phyloP scores from a whole-genome alignment of 768 basidiomycete species.

The Pleurotus eryngii region DNA sequence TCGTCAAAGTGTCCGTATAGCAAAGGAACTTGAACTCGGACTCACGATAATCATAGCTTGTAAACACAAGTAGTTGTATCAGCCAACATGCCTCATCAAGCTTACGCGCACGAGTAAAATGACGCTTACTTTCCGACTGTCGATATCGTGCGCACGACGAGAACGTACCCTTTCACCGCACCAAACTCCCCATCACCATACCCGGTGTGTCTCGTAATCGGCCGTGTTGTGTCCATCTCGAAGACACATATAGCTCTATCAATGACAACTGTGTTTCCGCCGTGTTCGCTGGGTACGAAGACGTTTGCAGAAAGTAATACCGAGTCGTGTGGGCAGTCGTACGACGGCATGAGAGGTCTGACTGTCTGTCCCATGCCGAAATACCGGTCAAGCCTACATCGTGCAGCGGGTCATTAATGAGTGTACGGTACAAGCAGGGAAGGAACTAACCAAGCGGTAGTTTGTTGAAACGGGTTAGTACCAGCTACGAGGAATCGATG shows the following conservation, averaged over 20 bases:
- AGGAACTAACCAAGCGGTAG: slow-evolving; percentile 44
- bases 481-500: slow-evolving; percentile 36
- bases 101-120: neutral
- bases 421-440: neutral
- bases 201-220: slow-evolving; percentile 56
- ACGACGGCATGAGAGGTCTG: slow-evolving; percentile 62
- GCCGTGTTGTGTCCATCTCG: slow-evolving; percentile 56
- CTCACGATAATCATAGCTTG: slow-evolving; percentile 54
- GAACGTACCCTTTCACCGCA: slow-evolving; percentile 56
- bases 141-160: slow-evolving; percentile 53
- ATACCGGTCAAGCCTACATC: slow-evolving; percentile 46
- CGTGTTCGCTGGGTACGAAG: neutral
- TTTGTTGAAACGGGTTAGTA: slow-evolving; percentile 57
- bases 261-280: slow-evolving; percentile 40
- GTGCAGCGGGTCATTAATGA: neutral
- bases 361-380: slow-evolving; percentile 60
- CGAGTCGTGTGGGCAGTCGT: slow-evolving; percentile 65
- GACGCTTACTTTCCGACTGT: slow-evolving; percentile 60
- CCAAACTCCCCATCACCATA: slow-evolving; percentile 54
- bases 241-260: slow-evolving; percentile 63
- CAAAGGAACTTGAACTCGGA: slow-evolving; percentile 7
- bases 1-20: slow-evolving; percentile 1
- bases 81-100: neutral
- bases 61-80: neutral
- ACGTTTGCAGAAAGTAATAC: slow-evolving; percentile 48